Conservation (phyloP, 306 rosid genomes). For the Glycyrrhiza uralensis region DNA sequence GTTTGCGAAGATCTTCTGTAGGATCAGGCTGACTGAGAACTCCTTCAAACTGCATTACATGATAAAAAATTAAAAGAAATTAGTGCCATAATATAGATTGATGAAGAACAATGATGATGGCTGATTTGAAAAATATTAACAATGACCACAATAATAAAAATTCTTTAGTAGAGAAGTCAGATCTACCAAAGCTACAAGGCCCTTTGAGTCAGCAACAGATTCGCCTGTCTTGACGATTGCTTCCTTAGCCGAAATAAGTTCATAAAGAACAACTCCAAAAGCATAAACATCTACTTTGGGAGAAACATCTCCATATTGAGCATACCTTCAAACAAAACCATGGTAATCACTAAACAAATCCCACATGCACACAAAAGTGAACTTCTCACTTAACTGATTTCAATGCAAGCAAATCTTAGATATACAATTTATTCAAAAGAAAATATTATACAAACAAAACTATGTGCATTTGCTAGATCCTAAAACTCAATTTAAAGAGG, state of each 20-base stretch:
- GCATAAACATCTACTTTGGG: conserved; percentile 94
- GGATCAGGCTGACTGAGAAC: conserved; percentile 66
- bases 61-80: neutral
- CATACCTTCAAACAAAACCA: conserved; percentile 60
- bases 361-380: neutral
- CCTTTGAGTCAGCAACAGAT: conserved; percentile 63
- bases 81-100: neutral
- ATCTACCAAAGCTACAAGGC: conserved; percentile 74
- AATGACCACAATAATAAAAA: neutral
- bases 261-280: conserved; percentile 90
- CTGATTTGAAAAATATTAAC: conserved; percentile 1
- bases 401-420: neutral
- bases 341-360: neutral
- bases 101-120: neutral
- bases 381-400: conserved; percentile 5
- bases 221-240: conserved; percentile 56
- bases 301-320: conserved; percentile 90
- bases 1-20: conserved; percentile 55
- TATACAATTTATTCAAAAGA: neutral
- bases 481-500: neutral
- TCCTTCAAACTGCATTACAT: conserved; percentile 66
- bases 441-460: neutral
- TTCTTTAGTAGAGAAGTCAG: conserved; percentile 8
- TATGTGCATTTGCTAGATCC: neutral
- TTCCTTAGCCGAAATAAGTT: conserved; percentile 91